Percentiles rank a stretch among this genome's conserved stretches.
phyloP scores from a whole-genome alignment of 805 yeast species.

The Sugiyamaella floridensis region DNA sequence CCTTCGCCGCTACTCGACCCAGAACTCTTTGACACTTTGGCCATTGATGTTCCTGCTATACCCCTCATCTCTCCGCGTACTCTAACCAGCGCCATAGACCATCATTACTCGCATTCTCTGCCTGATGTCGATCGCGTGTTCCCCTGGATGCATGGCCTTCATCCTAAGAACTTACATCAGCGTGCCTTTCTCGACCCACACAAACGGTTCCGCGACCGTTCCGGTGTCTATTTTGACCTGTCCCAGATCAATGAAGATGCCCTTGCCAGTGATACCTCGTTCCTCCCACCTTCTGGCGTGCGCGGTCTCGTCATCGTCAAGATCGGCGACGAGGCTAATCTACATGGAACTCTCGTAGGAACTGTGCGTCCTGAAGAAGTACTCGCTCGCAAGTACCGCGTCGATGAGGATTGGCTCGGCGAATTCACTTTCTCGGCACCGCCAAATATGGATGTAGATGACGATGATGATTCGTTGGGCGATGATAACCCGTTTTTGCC shows the following conservation, averaged over 20 bases:
- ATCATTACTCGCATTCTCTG: constrained; percentile 30
- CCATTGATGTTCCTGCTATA: neutral
- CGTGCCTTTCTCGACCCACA: constrained; percentile 36
- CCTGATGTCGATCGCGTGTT: constrained; percentile 68
- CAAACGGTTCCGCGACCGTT: constrained; percentile 20
- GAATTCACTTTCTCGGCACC: constrained; percentile 2
- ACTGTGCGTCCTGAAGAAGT: constrained; percentile 21
- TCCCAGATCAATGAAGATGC: constrained; percentile 19
- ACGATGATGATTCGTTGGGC: neutral
- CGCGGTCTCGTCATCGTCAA: constrained; percentile 25
- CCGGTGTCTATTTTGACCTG: constrained; percentile 25
- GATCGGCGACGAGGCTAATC: constrained; percentile 19
- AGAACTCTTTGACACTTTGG: neutral
- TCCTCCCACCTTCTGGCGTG: constrained; percentile 15
- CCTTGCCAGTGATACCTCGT: constrained; percentile 21
- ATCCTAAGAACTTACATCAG: constrained; percentile 50
- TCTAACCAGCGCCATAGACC: constrained; percentile 22
- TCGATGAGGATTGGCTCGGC: constrained; percentile 1
- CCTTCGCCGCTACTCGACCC: neutral
- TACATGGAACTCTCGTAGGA: constrained; percentile 21
- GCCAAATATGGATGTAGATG: neutral
- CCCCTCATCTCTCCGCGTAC: constrained; percentile 10
- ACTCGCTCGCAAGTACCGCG: constrained; percentile 8
- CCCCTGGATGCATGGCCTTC: constrained; percentile 87
- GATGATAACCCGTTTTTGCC: constrained; percentile 34